These are phyloP conservation scores for Cyclocybe cylindracea DNA, from an alignment of 768 basidiomycete species.

Conservation along the genomic window DNA sequence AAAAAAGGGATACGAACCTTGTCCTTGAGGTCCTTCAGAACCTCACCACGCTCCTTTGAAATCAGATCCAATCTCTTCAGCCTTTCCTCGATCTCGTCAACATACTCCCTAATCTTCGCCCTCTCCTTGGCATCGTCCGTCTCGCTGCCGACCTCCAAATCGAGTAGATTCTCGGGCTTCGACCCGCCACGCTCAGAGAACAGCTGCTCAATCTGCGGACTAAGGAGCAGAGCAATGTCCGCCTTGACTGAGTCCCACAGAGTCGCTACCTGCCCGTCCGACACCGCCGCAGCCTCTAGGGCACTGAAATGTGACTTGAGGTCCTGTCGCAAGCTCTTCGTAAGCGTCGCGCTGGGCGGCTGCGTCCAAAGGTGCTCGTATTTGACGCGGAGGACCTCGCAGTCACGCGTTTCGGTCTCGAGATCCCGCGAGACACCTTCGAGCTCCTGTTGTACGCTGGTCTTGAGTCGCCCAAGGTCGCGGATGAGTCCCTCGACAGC, in stretches of 20 bases:
- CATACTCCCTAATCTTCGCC: constrained; percentile 62
- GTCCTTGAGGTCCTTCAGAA: constrained; percentile 93
- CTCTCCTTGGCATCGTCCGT: constrained; percentile 67
- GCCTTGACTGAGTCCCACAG: constrained; percentile 72
- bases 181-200: constrained; percentile 52
- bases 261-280: constrained; percentile 72
- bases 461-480: constrained; percentile 61
- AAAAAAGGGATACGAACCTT: constrained; percentile 55
- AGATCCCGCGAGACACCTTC: constrained; percentile 64
- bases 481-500: constrained; percentile 62
- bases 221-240: constrained; percentile 66
- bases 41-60: constrained; percentile 79
- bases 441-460: constrained; percentile 58
- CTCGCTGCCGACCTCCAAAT: constrained; percentile 69
- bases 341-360: constrained; percentile 73
- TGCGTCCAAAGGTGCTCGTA: constrained; percentile 89
- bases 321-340: constrained; percentile 73
- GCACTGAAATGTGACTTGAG: constrained; percentile 73
- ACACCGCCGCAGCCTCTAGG: constrained; percentile 74
- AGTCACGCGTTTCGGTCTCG: constrained; percentile 83
- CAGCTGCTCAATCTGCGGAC: constrained; percentile 60
- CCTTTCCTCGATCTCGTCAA: constrained; percentile 77
- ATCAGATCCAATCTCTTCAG: constrained; percentile 81
- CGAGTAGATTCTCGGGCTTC: constrained; percentile 46
- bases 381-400: constrained; percentile 85